Evolutionary conservation across 805 yeast species (phyloP), one percentile per base, ranked within the genome.

Genomic region (Lachancea nothofagi): DNA sequence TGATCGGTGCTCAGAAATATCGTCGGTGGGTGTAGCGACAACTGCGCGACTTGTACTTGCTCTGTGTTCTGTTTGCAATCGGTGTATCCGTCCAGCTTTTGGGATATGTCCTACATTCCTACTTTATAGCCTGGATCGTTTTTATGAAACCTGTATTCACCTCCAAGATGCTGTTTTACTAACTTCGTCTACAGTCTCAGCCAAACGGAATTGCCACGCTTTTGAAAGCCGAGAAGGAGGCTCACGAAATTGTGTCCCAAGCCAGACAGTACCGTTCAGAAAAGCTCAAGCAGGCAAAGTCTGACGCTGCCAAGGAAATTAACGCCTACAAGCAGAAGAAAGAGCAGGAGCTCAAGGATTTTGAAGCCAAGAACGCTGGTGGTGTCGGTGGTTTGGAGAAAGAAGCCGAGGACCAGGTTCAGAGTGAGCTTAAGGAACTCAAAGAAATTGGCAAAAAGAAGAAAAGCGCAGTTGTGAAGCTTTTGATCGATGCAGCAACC

Each of bases 191-290:
- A 17, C 39, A 44, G 58, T 54, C 61, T 18, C 60, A 55, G 46
- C 51, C 53, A 40, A 59, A 60, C 58, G 66, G 66, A 53, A 55
- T 61, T 45, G 64, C 64, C 28, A 57, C 64, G 26, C 45, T 62
- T 38, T 47, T 62, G 38, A 59, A 83, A 73, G 95, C 97, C 47
- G 98, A 93, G 70, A 87, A 84, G 67, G 90, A 86, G 56, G 97
- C 98, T n/a, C 97, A 95, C 54, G 89, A 81, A 53, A 84, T 89
- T 48, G 97, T 93, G 46, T 75, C 89, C 55, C 83, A 83, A 61
- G 97, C 98, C 18, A 85, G 97, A 72, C 75, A 80, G 54, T 87
- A 81, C 72, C 72, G 60, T 77, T 75, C 59, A 29, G 81, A 77
- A 51, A 83, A 88, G 50, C 74, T 93, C 62, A 93, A 90, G 76